Conservation (phyloP, 495 filamentous ascomycete genomes). For the Penicillium taxi region DNA sequence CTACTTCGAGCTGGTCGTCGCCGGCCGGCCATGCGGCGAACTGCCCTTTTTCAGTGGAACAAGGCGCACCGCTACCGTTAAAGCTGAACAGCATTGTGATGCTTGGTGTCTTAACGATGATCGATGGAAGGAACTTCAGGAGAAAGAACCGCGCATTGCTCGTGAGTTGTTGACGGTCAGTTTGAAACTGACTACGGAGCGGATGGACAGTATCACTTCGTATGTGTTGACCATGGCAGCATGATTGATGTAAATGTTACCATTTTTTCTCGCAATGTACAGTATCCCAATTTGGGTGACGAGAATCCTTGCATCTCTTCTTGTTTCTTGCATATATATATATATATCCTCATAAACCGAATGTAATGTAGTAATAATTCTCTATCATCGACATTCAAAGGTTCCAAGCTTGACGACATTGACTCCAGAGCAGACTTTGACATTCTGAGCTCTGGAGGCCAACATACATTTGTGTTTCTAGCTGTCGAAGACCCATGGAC, state of each 20-base stretch:
- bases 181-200: constrained; percentile 79
- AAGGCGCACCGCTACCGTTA: constrained; percentile 74
- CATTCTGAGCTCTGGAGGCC: no score
- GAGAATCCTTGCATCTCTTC: no score
- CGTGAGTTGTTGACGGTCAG: constrained; percentile 75
- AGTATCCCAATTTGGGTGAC: no score
- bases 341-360: no score
- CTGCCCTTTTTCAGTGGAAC: constrained; percentile 93
- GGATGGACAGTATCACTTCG: constrained; percentile 83
- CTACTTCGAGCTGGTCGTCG: constrained; percentile 85
- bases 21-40: constrained; percentile 91
- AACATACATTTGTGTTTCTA: no score
- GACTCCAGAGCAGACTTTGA: no score
- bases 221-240: constrained; percentile 31
- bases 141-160: constrained; percentile 63
- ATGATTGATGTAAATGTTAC: background rate
- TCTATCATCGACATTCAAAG: no score
- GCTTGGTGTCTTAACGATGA: constrained; percentile 69
- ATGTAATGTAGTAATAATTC: no score
- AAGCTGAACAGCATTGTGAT: constrained; percentile 70
- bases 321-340: no score
- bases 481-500: no score
- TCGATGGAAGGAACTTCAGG: constrained; percentile 63
- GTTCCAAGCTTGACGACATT: no score
- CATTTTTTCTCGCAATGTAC: no score